Evolutionary conservation across 2,329 filamentous ascomycete genomes (phyloP), one percentile per base, ranked within the genome.

Genomic region (Thielaviopsis euricoi): DNA sequence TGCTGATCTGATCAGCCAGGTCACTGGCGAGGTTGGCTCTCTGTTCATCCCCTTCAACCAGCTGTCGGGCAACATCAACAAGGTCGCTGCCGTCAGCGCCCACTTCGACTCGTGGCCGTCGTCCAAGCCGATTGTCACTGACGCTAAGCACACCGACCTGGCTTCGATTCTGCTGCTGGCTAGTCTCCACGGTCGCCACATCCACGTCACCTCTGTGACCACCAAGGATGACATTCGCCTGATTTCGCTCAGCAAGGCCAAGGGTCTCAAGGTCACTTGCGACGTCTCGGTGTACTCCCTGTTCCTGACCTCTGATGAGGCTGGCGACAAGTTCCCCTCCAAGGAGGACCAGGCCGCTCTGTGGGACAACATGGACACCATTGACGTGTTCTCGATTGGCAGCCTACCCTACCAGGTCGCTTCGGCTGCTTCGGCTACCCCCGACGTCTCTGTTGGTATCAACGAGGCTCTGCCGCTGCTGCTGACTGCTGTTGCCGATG

Each of bases 31-130:
- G 63, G 86, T 90, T 58, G 87, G 86, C 26, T 88, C 86, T 21
- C 75, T 90, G 50, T 90, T 89, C 72, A 86, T 90, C 62, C 86
- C 86, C 15, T 90, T 90, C 76, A 88, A 90, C 70, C 80, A 87
- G 68, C 73, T 89, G 25, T 86, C 85, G 60, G 86, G 85, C 64
- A 90, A 89, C 69, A 89, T 90, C 69, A 89, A 82, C 77, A 88
- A 88, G 74, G 86, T 89, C 52, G 85, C 86, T 21, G 82, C 86
- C 10, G 85, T 89, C 61, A 87, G 85, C 56, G 80, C 83, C 61
- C 86, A 90, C 73, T 90, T 90, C 65, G 83, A 83, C 61, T 77
- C 82, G 23, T 90, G 86, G 86, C 86, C 86, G 40, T 74, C 76
- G 3, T 83, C 81, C 73, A 90, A 90, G 74, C 85, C 86, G 54